Base-by-base conservation (phyloP, 768 basidiomycete species). In the Coprinopsis sp. region DNA sequence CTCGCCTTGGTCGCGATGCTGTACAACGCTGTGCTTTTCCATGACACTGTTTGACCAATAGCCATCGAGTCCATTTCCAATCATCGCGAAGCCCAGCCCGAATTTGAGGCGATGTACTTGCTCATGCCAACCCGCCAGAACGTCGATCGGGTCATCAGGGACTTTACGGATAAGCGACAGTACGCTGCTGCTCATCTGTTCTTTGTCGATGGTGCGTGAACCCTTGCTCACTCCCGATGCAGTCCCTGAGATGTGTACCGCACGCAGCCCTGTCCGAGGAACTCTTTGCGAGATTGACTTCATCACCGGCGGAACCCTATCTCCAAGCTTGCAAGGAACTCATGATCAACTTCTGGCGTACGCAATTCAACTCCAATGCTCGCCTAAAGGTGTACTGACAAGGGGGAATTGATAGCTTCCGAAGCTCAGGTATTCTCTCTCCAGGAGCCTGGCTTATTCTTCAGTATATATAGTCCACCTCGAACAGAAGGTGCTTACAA, bases 101-200 rank as follows among this genome's bases (percentile, higher is more conserved):
- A 80, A 33, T 83, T 95, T 41, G 93, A 97, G 65, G 96, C 92
- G 27, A 72, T 98, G 58, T 98, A 99, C 63, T 68, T 99, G 51
- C 71, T 98, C 49, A 95, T 94, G 81, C 89, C 96, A 13, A 98
- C 96, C 3, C 81, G 81, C 1, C 89, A 92, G 70, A 98, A 98
- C 64, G 81, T 98, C 34, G 85, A 95, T 47, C 79, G 93, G 18
- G 76, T 99, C 58, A 85, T 98, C 55, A 79, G 74, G 27, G 96
- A 99, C 66, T 95, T 92, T 52, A 63, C 68, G 25, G 60, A 63
- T 42, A 75, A 74, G 12, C 72, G 74, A 54, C 81, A 85, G 54
- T 98, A 98, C 62, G 82, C 82, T 14, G 84, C 69, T 0, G 95
- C 88, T 0, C 90, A 98, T 63, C 64, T 97, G 47, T 94, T 93